phyloP scores from a whole-genome alignment of 1,139 yeast genomes.

The Debaryomyces nepalensis region DNA sequence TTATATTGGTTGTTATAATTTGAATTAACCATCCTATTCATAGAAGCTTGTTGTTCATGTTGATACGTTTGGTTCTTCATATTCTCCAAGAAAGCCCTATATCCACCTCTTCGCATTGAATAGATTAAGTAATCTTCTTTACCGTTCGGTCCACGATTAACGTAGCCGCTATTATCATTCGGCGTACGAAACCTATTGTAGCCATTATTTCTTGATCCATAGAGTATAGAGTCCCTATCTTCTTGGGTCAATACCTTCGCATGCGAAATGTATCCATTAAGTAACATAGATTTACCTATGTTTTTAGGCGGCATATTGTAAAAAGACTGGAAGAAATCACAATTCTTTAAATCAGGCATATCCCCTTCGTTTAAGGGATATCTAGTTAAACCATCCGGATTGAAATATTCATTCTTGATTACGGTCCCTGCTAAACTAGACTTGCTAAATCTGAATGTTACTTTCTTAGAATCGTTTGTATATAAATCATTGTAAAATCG shows the following conservation, averaged over 20 bases:
- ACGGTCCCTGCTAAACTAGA: conserved; percentile 75
- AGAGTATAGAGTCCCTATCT: conserved; percentile 67
- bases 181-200: conserved; percentile 39
- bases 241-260: conserved; percentile 64
- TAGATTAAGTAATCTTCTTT: conserved; percentile 37
- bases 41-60: conserved; percentile 16
- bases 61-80: conserved; percentile 18
- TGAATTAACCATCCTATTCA: conserved; percentile 15
- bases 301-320: conserved; percentile 61
- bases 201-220: conserved; percentile 36
- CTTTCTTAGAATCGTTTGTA: conserved; percentile 33
- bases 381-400: conserved; percentile 47
- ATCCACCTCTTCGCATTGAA: conserved; percentile 48
- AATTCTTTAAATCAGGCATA: conserved; percentile 61
- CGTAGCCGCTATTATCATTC: conserved; percentile 41
- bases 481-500: conserved; percentile 40
- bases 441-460: conserved; percentile 50
- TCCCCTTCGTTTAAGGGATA: conserved; percentile 68
- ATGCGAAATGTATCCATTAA: conserved; percentile 77
- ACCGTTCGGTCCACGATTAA: conserved; percentile 50
- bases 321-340: conserved; percentile 56
- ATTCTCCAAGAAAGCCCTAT: conserved; percentile 35
- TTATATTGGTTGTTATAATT: conserved; percentile 17
- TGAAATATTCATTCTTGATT: conserved; percentile 46
- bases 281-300: conserved; percentile 76